Evolutionary conservation across 176 grass and related monocot genomes (phyloP), one percentile per base, ranked within the genome.

Genomic region (Zea luxurians): DNA sequence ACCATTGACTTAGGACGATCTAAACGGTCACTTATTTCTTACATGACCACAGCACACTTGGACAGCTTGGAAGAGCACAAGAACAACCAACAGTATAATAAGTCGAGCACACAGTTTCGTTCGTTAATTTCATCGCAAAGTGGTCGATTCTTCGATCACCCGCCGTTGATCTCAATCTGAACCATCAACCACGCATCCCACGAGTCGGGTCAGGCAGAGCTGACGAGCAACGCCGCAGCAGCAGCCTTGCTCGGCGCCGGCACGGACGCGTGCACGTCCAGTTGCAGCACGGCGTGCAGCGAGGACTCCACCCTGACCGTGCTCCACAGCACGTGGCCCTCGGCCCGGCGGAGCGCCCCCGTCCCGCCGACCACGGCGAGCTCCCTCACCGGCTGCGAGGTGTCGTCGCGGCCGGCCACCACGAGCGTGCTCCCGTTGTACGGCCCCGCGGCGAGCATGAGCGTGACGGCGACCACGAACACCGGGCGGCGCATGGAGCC

Each of bases 341-440:
- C 0, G 0, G 84, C 84, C 0, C 21, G 21, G 1, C 79, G 74
- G 27, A 79, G 44, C 59, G 3, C 2, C 0, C 80, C 80, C 5
- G 40, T 87, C 0, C 85, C 85, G 4, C 85, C 85, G 12, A 87
- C 86, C 15, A 88, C 86, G 27, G 80, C 71, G 1, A 83, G 66
- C 86, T 87, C 85, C 74, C 79, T 52, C 12, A 76, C 73, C 3
- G n/a, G 0, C 73, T 18, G 4, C 13, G 74, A 37, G 1, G 48
- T 52, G 68, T 59, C 58, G 37, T 77, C 48, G 40, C 68, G 57
- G 1, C 79, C 67, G 27, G 16, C 64, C 34, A 88, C 43, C 1
- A 70, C 35, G 41, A 88, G 18, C 40, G 74, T 83, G 86, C 80
- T 83, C 12, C 85, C 85, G 67, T 78, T 78, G 67, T 83, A 78